Evolutionary conservation across 306 rosid genomes (phyloP), one percentile per base, ranked within the genome.

Genomic region (Delonix regia): DNA sequence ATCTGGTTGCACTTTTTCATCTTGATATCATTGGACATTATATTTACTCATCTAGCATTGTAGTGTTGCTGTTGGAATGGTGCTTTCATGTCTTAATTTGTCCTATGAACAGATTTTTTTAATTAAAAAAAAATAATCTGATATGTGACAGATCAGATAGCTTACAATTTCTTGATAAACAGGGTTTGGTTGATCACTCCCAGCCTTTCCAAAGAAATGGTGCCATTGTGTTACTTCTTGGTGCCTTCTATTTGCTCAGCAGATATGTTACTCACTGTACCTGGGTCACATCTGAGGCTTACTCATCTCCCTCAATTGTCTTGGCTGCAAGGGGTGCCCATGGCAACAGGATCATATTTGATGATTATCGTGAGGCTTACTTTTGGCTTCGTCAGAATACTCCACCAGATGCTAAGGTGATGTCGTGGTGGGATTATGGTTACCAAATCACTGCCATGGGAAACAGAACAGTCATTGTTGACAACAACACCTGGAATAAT

Each of bases 381-480:
- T 96, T 86, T 88, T 96, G 99, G 99, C 99, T 96, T 63, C 93
- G 94, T 51, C 98, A 96, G 77, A 96, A 96, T 84, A 96, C 99
- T 75, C 97, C 99, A 73, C 79, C 77, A 2, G 99, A 96, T 85
- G 98, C 99, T 71, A 96, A 96, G 85, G 94, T 96, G 84, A 96
- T 96, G 99, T 96, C 99, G 59, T 96, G 99, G 99, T 96, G 99
- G 99, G 99, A 96, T 86, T 96, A 96, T 77, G 98, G 99, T 51
- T 96, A 96, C 80, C 99, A 96, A 83, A 96, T 96, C 83, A 93
- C 98, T 25, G 97, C 99, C 39, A 96, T 96, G 99, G 99, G 99
- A 84, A 96, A 96, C 89, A 87, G 99, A 85, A 91, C 99, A 9
- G 98, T 96, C 66, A 96, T 96, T 79, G 99, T 96, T 76, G 99